phyloP scores from a whole-genome alignment of 345 rosid genomes.

The Crucihimalaya himalaica region DNA sequence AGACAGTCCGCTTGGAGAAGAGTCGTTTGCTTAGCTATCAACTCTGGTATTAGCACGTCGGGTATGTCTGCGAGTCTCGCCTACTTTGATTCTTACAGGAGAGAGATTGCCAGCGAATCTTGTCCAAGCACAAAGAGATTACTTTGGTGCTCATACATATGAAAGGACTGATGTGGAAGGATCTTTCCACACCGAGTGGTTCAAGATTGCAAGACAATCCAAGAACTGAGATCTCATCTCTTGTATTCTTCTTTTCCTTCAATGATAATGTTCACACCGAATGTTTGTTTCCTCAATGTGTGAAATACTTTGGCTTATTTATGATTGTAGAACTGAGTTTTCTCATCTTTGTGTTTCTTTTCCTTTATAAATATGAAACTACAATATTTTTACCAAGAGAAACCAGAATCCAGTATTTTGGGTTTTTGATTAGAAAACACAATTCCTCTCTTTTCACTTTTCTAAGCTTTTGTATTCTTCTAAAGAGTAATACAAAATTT shows the following conservation, averaged over 20 bases:
- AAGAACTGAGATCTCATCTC: conserved; percentile 37
- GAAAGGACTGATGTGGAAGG: conserved; percentile 92
- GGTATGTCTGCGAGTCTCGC: conserved; percentile 98
- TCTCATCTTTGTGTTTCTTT: background rate
- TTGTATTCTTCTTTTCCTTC: conserved; percentile 25
- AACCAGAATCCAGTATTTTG: too few relatives aligned
- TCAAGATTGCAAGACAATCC: conserved; percentile 77
- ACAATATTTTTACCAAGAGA: too few relatives aligned
- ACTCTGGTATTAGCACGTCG: conserved; percentile 87
- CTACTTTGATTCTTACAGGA: conserved; percentile 83
- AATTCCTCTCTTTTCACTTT: too few relatives aligned
- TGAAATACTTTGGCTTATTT: conserved; percentile 7
- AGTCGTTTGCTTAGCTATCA: conserved; percentile 83
- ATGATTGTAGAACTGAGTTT: conserved; percentile 27
- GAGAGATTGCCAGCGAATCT: conserved; percentile 89
- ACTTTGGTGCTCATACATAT: conserved; percentile 97
- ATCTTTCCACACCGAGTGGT: conserved; percentile 97
- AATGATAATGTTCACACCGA: conserved; percentile 26
- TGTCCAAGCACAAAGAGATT: conserved; percentile 96
- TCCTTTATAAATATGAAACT: background rate
- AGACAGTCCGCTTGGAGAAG: conserved; percentile 96
- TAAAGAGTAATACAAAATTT: too few relatives aligned
- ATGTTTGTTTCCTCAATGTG: conserved; percentile 20
- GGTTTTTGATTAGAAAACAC: too few relatives aligned
- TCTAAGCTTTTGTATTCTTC: too few relatives aligned